Base-by-base conservation (phyloP, 2,329 filamentous ascomycete species). In the Hymenotorrendiella dingleyae region DNA sequence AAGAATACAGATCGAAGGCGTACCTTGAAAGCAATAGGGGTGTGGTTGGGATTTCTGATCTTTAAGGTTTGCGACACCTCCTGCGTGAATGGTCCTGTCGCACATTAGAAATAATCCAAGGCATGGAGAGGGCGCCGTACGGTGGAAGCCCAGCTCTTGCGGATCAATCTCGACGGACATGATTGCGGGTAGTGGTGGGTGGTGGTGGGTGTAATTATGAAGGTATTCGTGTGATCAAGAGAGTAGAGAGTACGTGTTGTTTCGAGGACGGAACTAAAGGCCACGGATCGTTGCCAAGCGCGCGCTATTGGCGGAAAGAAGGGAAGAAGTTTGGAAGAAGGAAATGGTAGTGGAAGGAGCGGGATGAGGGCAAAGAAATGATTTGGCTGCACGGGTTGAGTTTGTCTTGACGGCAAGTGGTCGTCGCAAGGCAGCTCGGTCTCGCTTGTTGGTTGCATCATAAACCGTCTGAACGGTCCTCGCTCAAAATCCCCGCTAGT, bases 161-260 rank as follows among this genome's bases (percentile, higher is more conserved):
- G 91, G 93, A 60, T 93, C 83, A 63, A 98, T 86, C 60, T 95
- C 86, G 71, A 98, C 84, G 58, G 91, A 94, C 93, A 97, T 97
- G 69, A 61, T 76, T 68, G 56, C 41, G 43, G 46, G 37, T 35
- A 42, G 47, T 45, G 35, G 22, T 23, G 39, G 2, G 16, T 28
- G 6, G 35, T 36, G 16, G 34, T 34, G 12, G 22, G 40, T 20
- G 26, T 19, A n/a, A 17, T 30, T 19, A 28, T 22, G 23, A 4
- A 16, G 26, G 22, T 35, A 24, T 27, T 29, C 17, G 16, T n/a
- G 28, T 14, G 26, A 22, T 22, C 17, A 11, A 40, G 17, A 33
- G 36, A 12, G n/a, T n/a, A n/a, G n/a, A n/a, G n/a, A 19, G 33
- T 29, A 43, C 24, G 40, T 36, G 33, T 14, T 36, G 26, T 29